These are phyloP conservation scores for Penicillium odoratum DNA, from an alignment of 495 filamentous ascomycete species.

Conservation along the genomic window DNA sequence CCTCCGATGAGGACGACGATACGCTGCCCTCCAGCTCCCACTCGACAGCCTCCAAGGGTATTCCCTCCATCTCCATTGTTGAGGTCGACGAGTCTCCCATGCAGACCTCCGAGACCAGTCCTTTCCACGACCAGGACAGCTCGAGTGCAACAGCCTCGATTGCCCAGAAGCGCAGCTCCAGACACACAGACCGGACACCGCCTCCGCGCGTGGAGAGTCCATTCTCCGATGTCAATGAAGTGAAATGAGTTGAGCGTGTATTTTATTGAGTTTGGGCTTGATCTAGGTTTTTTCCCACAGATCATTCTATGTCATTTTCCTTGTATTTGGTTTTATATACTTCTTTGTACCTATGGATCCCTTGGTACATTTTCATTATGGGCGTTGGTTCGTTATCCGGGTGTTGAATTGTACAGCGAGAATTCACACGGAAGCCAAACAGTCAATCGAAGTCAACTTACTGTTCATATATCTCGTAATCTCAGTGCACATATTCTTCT, in stretches of 20 bases:
- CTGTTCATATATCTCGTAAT: neutral
- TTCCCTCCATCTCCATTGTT: neutral
- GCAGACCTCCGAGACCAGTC: constrained; percentile 47
- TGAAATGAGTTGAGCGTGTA: constrained; percentile 52
- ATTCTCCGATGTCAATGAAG: constrained; percentile 50
- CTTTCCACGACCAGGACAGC: constrained; percentile 57
- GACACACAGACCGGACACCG: constrained; percentile 27
- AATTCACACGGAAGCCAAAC: constrained; percentile 16
- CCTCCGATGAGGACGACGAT: constrained; percentile 40
- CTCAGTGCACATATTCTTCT: neutral
- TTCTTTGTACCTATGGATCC: constrained; percentile 31
- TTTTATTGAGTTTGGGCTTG: neutral
- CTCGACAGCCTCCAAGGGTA: constrained; percentile 6
- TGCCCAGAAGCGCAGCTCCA: constrained; percentile 23
- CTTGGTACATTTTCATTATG: constrained; percentile 15
- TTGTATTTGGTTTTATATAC: neutral
- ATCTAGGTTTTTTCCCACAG: neutral
- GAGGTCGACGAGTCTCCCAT: constrained; percentile 24
- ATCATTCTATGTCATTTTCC: neutral
- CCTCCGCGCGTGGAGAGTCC: constrained; percentile 41
- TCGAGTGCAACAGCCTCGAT: constrained; percentile 20
- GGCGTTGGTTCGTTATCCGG: constrained; percentile 17
- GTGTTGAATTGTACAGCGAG: constrained; percentile 28
- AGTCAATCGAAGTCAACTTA: constrained; percentile 18
- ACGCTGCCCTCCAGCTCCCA: constrained; percentile 20